Evolutionary conservation across 345 rosid genomes (phyloP).

Genomic region (Moricandia arvensis): DNA sequence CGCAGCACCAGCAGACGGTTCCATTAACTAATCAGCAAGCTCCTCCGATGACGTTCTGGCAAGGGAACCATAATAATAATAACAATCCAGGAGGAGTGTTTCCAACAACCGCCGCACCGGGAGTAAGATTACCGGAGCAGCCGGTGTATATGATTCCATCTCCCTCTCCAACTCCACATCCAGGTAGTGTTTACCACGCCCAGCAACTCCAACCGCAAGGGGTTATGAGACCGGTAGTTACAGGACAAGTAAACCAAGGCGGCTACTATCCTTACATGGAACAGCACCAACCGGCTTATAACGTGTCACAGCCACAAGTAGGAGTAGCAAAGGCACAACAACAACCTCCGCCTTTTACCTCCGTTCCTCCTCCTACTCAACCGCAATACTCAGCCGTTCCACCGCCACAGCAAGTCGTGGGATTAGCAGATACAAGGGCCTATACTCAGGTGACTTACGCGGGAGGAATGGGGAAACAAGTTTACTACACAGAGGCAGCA

Average conservation of each 20-base stretch:
- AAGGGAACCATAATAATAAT: constrained; percentile 57
- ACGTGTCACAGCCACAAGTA: constrained; percentile 39
- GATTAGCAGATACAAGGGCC: constrained; percentile 41
- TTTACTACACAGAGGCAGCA: constrained; percentile 50
- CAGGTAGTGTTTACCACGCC: constrained; percentile 30
- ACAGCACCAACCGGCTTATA: constrained; percentile 50
- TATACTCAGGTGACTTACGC: constrained; percentile 64
- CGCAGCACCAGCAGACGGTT: constrained; percentile 19
- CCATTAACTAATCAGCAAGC: constrained; percentile 25
- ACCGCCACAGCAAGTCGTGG: constrained; percentile 39
- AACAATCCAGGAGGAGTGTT: constrained; percentile 41
- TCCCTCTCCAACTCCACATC: constrained; percentile 37
- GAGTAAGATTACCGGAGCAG: constrained; percentile 45
- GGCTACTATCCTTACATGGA: constrained; percentile 75
- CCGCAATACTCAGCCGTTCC: constrained; percentile 43
- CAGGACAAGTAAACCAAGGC: constrained; percentile 62
- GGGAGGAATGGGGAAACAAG: constrained; percentile 58
- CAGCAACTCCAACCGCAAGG: constrained; percentile 33
- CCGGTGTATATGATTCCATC: constrained; percentile 34
- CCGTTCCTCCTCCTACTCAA: constrained; percentile 10
- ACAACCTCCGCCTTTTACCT: constrained; percentile 30
- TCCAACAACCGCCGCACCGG: constrained; percentile 37
- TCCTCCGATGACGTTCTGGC: constrained; percentile 53
- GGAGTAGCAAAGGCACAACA: constrained; percentile 25
- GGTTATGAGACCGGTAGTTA: constrained; percentile 42